Conservation (phyloP, 345 rosid genomes). For the Psidium guajava region DNA sequence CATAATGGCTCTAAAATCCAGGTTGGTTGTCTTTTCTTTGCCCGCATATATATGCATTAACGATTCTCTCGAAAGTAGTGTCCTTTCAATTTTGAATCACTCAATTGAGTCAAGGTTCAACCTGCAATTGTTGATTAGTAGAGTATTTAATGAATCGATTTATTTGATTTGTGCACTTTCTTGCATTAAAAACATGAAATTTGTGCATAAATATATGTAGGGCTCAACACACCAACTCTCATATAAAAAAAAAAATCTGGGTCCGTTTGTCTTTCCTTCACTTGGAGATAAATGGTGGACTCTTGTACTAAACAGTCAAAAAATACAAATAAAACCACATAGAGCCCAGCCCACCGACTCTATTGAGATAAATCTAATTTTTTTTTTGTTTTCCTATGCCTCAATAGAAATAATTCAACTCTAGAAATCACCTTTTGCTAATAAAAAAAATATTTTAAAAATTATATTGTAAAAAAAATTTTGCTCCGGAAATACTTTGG, state of each 20-base stretch:
- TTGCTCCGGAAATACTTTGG: no score
- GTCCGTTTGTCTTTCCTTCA: background rate
- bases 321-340: background rate
- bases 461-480: no score
- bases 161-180: background rate
- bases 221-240: rapidly evolving
- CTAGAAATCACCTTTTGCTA: no score
- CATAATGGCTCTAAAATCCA: background rate
- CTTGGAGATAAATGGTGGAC: rapidly evolving
- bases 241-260: no score
- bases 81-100: background rate
- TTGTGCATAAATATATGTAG: background rate
- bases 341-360: rapidly evolving
- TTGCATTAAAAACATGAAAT: background rate
- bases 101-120: background rate
- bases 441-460: no score
- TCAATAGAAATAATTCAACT: background rate
- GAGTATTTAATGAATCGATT: background rate
- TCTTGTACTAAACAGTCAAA: background rate
- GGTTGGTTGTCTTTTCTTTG: background rate
- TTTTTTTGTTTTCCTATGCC: background rate
- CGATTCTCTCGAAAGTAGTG: background rate
- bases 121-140: background rate
- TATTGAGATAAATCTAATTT: background rate
- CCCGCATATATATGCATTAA: background rate